Evolutionary conservation across 75 land plant species (phyloP), one percentile per base, ranked within the genome.

Genomic region (Chamaecyparis obtusa): DNA sequence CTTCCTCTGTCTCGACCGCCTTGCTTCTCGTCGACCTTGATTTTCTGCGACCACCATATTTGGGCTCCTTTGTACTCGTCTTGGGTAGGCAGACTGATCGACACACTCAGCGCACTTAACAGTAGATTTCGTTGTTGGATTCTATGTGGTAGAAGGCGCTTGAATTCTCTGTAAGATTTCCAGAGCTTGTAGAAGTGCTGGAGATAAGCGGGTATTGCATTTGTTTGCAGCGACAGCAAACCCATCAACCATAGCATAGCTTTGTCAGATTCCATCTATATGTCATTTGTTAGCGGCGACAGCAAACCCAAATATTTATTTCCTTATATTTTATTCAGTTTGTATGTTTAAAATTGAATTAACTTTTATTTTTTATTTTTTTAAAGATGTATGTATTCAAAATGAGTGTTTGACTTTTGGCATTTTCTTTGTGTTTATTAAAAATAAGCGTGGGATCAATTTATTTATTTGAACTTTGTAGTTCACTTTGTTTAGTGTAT

Each of bases 61-160:
- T 87, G 84, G 80, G 87, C n/a, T n/a, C n/a, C n/a, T n/a, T n/a
- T n/a, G n/a, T n/a, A n/a, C n/a, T n/a, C n/a, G n/a, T 92, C 85
- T 17, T 88, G 16, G 4, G 91, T 82, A 39, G 95, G 95, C 88
- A 94, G 87, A 51, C 85, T 88, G 69, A 93, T 87, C 43, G 88
- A 91, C 35, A 95, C 87, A 41, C 88, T 55, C 27, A 81, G 86
- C 5, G 91, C 91, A n/a, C 43, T 64, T 21, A 39, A 9, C 9
- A 0, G 82, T 79, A 79, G 0, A 39, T 24, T 43, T 79, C 82
- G 19, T 79, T 79, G 44, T 9, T 0, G 9, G 14, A 1, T 10
- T 71, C 35, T 8, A 71, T 32, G 14, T 71, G 75, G 8, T 35
- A n/a, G 35, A 30, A 71, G 0, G 75, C 33, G 3, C 75, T 32